These are phyloP conservation scores for Alternaria brassicicola DNA, from an alignment of 2,329 filamentous ascomycete species.

Conservation along the genomic window DNA sequence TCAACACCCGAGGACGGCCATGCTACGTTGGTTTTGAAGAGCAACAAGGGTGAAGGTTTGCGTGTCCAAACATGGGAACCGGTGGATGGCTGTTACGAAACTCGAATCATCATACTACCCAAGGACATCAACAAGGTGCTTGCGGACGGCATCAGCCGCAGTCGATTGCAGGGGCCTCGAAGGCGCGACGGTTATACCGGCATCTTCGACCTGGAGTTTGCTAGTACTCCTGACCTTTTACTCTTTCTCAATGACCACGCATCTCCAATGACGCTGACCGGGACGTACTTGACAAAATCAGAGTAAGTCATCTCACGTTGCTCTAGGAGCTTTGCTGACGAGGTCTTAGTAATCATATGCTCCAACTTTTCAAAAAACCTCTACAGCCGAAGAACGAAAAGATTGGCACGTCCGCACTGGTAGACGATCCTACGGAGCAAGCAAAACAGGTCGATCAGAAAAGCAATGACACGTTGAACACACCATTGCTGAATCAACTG, in stretches of 20 bases:
- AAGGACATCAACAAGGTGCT: constrained; percentile 16
- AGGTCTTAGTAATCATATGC: constrained; percentile 17
- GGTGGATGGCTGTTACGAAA: not conserved
- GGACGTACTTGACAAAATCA: not conserved
- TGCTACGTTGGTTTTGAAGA: constrained; percentile 1
- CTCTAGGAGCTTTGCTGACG: constrained; percentile 2
- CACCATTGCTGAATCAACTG: not conserved
- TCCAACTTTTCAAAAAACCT: constrained; percentile 18
- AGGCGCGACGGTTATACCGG: constrained; percentile 7
- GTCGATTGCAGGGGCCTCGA: constrained; percentile 29
- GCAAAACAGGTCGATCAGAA: not conserved
- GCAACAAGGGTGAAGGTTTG: not conserved
- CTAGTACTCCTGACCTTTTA: constrained; percentile 9
- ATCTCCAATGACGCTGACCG: not conserved
- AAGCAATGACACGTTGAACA: not conserved
- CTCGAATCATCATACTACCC: constrained; percentile 10
- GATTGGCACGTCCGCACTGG: constrained; percentile 7
- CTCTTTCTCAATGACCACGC: constrained; percentile 14
- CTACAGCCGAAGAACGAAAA: constrained; percentile 17
- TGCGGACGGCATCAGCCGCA: constrained; percentile 22
- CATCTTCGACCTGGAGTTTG: constrained; percentile 34
- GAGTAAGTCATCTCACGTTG: constrained; percentile 1
- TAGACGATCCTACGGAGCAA: not conserved
- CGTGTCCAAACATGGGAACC: constrained; percentile 4
- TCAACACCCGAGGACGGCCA: not conserved